phyloP scores from a whole-genome alignment of 495 filamentous ascomycete species.

The Xylaria castorea region DNA sequence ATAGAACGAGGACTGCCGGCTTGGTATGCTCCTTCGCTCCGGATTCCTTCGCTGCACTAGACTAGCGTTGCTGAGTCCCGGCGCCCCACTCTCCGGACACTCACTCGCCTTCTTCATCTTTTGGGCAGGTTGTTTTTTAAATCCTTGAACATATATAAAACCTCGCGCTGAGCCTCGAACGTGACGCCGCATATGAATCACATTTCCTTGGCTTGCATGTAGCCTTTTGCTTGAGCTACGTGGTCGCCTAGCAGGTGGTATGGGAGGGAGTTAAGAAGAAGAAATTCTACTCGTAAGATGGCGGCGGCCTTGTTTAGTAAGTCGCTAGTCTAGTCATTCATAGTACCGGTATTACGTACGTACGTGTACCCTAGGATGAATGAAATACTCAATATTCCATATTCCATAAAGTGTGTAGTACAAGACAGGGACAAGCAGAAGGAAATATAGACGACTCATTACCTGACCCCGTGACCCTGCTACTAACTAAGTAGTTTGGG shows the following conservation, averaged over 20 bases:
- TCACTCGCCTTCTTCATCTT: neutral
- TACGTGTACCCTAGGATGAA: neutral
- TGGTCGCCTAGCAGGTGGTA: neutral
- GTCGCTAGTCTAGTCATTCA: neutral
- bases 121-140: neutral
- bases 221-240: neutral
- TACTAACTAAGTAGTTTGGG: neutral
- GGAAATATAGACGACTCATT: neutral
- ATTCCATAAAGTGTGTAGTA: neutral
- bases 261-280: neutral
- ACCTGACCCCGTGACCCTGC: neutral
- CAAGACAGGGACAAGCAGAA: neutral
- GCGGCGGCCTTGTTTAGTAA: neutral
- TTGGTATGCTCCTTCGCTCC: neutral
- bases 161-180: neutral
- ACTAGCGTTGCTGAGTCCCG: neutral
- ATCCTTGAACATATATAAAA: neutral
- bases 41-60: neutral
- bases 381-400: neutral
- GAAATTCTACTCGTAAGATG: neutral
- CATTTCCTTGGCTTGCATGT: neutral
- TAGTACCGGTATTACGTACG: too few species aligned
- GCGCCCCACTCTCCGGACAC: neutral
- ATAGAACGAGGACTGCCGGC: conserved; percentile 1
- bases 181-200: neutral